Conservation (phyloP, 495 filamentous ascomycete genomes). For the Podospora didyma region DNA sequence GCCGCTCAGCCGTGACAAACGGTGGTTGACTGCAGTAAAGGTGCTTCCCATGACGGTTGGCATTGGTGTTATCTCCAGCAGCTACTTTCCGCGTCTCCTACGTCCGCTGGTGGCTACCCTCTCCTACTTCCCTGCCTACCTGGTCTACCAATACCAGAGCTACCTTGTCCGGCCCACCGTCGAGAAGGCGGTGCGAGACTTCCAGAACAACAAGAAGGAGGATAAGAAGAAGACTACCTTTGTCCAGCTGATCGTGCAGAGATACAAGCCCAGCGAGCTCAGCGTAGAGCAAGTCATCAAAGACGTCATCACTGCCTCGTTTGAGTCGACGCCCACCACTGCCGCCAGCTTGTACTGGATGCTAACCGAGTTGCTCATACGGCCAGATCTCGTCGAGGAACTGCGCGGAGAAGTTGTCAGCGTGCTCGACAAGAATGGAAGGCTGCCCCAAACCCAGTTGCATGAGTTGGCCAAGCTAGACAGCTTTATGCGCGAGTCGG, state of each 20-base stretch:
- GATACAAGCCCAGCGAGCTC: conserved; percentile 2
- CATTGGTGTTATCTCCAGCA: conserved; percentile 10
- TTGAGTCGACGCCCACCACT: conserved; percentile 4
- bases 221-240: neutral
- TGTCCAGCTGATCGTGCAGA: conserved; percentile 2
- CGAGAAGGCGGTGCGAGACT: neutral
- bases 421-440: neutral
- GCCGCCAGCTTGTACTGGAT: conserved; percentile 8
- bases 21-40: neutral
- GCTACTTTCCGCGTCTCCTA: conserved; percentile 4
- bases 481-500: conserved; percentile 12
- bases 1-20: conserved; percentile 3
- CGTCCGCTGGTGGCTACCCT: neutral
- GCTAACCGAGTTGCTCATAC: conserved; percentile 6
- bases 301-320: conserved; percentile 8
- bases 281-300: neutral
- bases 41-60: conserved; percentile 4
- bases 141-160: conserved; percentile 2
- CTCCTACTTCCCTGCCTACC: conserved; percentile 3
- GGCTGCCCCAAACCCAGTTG: conserved; percentile 3
- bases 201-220: neutral
- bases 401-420: neutral
- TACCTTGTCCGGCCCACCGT: conserved; percentile 1
- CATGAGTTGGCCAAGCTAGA: conserved; percentile 9
- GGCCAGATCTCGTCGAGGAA: conserved; percentile 1